Evolutionary conservation across 2,329 filamentous ascomycete species (phyloP).

Genomic region (Botrytis deweyae): DNA sequence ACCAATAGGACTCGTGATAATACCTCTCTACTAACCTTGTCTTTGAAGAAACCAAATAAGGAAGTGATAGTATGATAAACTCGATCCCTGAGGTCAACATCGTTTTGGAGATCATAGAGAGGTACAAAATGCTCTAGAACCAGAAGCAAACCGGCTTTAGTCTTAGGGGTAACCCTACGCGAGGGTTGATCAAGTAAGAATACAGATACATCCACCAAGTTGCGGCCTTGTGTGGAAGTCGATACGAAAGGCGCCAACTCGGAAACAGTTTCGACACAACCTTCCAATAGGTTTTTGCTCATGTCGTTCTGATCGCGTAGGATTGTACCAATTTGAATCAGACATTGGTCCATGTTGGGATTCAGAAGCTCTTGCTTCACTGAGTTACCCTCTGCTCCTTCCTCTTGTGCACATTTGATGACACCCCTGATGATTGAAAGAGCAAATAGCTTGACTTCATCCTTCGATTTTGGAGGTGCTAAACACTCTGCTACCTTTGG

Average conservation of each 20-base stretch:
- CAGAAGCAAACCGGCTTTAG: constrained; percentile 76
- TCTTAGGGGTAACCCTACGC: constrained; percentile 75
- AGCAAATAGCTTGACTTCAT: constrained; percentile 81
- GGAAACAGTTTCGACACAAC: constrained; percentile 77
- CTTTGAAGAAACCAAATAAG: constrained; percentile 87
- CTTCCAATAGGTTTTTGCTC: constrained; percentile 73
- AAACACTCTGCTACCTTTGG: constrained; percentile 71
- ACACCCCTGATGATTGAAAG: constrained; percentile 73
- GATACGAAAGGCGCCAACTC: constrained; percentile 69
- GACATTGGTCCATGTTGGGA: constrained; percentile 57
- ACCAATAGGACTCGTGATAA: constrained; percentile 71
- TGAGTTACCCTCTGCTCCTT: constrained; percentile 49
- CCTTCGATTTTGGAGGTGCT: constrained; percentile 70
- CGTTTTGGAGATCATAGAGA: constrained; percentile 56
- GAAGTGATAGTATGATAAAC: constrained; percentile 75
- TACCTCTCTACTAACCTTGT: constrained; percentile 71
- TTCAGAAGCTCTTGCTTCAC: constrained; percentile 56
- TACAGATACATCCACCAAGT: constrained; percentile 75
- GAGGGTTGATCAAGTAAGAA: constrained; percentile 84
- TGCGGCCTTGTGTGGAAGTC: constrained; percentile 66
- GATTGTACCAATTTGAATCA: constrained; percentile 67
- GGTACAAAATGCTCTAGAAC: constrained; percentile 81
- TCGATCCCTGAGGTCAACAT: constrained; percentile 57
- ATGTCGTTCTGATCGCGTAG: constrained; percentile 57
- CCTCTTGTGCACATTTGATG: constrained; percentile 57